Conservation (phyloP, 2,329 filamentous ascomycete species). For the Venturia nashicola region DNA sequence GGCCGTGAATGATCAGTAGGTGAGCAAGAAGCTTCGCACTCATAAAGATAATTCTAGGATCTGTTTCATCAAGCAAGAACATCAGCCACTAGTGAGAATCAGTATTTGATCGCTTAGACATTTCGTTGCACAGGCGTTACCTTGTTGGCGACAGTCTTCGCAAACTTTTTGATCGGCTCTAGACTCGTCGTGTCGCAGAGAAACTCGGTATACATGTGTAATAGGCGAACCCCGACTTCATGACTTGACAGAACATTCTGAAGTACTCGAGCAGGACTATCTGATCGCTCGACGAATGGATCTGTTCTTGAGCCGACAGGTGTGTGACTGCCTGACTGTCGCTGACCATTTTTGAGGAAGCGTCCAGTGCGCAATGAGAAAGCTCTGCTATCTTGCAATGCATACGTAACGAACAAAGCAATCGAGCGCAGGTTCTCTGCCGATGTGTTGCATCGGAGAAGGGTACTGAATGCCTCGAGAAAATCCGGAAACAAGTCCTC, state of each 20-base stretch:
- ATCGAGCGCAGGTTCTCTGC: constrained; percentile 77
- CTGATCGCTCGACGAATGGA: not conserved
- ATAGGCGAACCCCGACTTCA: constrained; percentile 60
- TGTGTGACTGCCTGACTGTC: constrained; percentile 23
- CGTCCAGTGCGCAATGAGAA: constrained; percentile 16
- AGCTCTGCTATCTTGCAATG: constrained; percentile 54
- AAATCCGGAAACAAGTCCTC: constrained; percentile 64
- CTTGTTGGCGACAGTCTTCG: constrained; percentile 90
- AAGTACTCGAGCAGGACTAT: not conserved
- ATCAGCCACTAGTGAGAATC: constrained; percentile 58
- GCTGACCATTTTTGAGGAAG: constrained; percentile 12
- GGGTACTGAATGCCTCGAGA: constrained; percentile 62
- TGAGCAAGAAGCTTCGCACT: constrained; percentile 74
- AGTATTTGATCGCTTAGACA: not conserved
- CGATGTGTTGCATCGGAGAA: constrained; percentile 70
- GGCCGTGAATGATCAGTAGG: constrained; percentile 70
- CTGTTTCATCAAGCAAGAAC: constrained; percentile 77
- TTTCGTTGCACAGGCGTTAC: constrained; percentile 29
- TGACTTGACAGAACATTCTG: constrained; percentile 40
- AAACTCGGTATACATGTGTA: constrained; percentile 66
- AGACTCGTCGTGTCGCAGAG: constrained; percentile 62
- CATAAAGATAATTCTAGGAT: constrained; percentile 69
- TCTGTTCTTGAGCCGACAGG: not conserved
- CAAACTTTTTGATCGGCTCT: constrained; percentile 70
- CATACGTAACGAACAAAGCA: constrained; percentile 86